Conservation (phyloP, 73 alveolate species). For the Loxodes magnus region DNA sequence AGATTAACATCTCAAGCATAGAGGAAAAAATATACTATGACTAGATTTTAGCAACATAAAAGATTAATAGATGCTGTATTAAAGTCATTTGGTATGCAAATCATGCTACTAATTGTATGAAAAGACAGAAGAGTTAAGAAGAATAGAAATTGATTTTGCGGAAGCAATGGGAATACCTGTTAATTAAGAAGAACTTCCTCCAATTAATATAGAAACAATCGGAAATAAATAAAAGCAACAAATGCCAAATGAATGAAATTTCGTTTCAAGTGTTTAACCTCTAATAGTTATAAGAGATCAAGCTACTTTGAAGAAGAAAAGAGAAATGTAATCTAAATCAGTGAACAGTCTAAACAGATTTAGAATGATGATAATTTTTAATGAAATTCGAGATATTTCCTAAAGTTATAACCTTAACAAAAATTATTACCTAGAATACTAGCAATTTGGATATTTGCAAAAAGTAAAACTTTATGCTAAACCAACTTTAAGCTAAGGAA, state of each 20-base stretch:
- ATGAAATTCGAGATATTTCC: not conserved
- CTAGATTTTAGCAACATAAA: slow-evolving; percentile 28
- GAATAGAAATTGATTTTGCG: slow-evolving; percentile 42
- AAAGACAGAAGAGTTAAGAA: slow-evolving; percentile 52
- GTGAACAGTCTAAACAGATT: slow-evolving; percentile 12
- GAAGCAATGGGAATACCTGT: slow-evolving; percentile 51
- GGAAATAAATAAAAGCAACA: slow-evolving; percentile 2
- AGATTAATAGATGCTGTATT: slow-evolving; percentile 30
- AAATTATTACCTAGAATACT: slow-evolving; percentile 20
- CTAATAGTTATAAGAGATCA: slow-evolving; percentile 14
- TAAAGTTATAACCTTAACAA: not conserved
- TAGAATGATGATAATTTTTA: slow-evolving; percentile 16
- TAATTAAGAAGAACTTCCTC: slow-evolving; percentile 16
- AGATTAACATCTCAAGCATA: slow-evolving; percentile 26
- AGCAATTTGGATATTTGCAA: slow-evolving; percentile 7
- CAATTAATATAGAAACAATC: slow-evolving; percentile 29
- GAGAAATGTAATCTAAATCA: slow-evolving; percentile 9
- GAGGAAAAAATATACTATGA: slow-evolving; percentile 23
- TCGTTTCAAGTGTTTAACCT: not conserved
- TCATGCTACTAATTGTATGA: slow-evolving; percentile 62
- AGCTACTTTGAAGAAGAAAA: slow-evolving; percentile 24
- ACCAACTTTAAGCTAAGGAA: slow-evolving; percentile 1
- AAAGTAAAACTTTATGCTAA: slow-evolving; percentile 6
- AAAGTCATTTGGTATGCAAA: slow-evolving; percentile 63
- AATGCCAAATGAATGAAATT: slow-evolving; percentile 14